Evolutionary conservation across 331 rosid genomes (phyloP).

Genomic region (Quercus phellos): DNA sequence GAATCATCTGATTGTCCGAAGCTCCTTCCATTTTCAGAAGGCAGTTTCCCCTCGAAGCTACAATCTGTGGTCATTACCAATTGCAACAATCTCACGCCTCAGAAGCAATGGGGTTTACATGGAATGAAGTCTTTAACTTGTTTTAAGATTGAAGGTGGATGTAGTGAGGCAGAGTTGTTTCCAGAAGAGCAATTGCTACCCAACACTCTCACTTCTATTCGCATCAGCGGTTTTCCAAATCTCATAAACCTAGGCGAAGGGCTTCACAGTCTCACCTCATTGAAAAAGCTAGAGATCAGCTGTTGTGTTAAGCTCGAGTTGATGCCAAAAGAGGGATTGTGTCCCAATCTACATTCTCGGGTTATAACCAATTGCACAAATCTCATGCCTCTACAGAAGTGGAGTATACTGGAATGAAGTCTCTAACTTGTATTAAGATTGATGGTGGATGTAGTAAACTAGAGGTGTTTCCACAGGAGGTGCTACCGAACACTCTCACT

Average conservation of each 20-base stretch:
- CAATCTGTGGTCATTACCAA: too few species aligned
- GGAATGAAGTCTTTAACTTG: background rate
- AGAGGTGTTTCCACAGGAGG: too few species aligned
- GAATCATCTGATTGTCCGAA: slow-evolving; percentile 3
- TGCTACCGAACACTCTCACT: background rate
- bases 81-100: background rate
- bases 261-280: slow-evolving; percentile 10
- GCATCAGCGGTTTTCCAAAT: background rate
- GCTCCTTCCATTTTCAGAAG: background rate
- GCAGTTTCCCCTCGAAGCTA: too few species aligned
- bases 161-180: too few species aligned
- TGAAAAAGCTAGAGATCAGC: slow-evolving; percentile 15
- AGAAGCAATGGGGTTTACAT: slow-evolving; percentile 18
- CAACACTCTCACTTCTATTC: slow-evolving; percentile 8
- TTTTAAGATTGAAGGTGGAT: too few species aligned
- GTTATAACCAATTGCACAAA: too few species aligned
- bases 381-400: background rate
- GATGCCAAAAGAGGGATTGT: slow-evolving; percentile 9
- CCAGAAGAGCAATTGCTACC: too few species aligned
- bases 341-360: background rate
- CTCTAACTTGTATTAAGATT: background rate
- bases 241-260: slow-evolving; percentile 14
- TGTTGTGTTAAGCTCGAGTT: slow-evolving; percentile 13
- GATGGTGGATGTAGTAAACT: too few species aligned
- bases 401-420: slow-evolving; percentile 15